Evolutionary conservation across 352 stramenopile genomes (phyloP).

Genomic region (Pseudoperonospora humuli): DNA sequence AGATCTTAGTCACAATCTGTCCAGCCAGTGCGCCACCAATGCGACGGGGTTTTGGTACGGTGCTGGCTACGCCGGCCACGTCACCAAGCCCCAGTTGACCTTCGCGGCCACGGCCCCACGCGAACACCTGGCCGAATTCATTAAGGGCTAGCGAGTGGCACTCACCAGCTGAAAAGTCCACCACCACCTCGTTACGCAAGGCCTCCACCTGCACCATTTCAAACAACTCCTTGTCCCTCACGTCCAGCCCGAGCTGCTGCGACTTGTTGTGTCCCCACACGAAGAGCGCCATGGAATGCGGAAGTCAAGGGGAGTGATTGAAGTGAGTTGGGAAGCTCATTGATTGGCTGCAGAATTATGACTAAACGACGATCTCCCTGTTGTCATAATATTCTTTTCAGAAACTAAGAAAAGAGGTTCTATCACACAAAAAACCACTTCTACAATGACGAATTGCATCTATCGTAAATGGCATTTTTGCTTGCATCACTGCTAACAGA

Average conservation of each 20-base stretch:
- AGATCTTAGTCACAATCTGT: conserved; percentile 59
- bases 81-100: conserved; percentile 57
- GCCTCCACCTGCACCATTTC: conserved; percentile 51
- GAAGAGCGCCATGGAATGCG: conserved; percentile 77
- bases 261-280: conserved; percentile 67
- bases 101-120: conserved; percentile 66
- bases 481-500: too few species aligned
- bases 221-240: conserved; percentile 42
- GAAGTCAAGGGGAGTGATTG: too few species aligned
- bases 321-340: too few species aligned
- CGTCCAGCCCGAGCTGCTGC: conserved; percentile 60
- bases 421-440: too few species aligned
- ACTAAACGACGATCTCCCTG: too few species aligned
- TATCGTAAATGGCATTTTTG: too few species aligned
- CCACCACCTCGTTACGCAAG: conserved; percentile 48
- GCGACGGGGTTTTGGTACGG: conserved; percentile 26
- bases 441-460: too few species aligned
- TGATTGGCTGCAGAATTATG: too few species aligned
- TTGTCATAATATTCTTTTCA: too few species aligned
- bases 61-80: conserved; percentile 20
- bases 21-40: conserved; percentile 41
- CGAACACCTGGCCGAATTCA: conserved; percentile 75
- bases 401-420: too few species aligned
- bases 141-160: conserved; percentile 72
- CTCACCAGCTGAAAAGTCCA: conserved; percentile 66